phyloP scores from a whole-genome alignment of 1,139 yeast species.

The Magnusiomyces magnusii region DNA sequence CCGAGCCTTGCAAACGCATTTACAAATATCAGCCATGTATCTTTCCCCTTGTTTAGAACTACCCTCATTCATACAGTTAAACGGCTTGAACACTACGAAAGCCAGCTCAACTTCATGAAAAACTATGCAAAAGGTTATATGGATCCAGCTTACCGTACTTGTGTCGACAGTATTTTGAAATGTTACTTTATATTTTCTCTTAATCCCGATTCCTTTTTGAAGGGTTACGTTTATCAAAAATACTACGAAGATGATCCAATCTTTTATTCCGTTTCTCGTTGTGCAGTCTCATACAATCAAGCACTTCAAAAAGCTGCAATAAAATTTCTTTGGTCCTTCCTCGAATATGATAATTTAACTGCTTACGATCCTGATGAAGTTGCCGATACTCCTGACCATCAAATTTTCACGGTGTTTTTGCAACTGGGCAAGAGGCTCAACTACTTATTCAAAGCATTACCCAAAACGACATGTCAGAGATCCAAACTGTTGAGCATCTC shows the following conservation, averaged over 20 bases:
- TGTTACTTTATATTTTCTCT: slow-evolving; percentile 20
- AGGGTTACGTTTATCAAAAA: slow-evolving; percentile 18
- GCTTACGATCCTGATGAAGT: slow-evolving; percentile 5
- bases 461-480: slow-evolving; percentile 1
- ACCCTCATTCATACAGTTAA: slow-evolving; percentile 15
- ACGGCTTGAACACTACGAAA: slow-evolving; percentile 12
- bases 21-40: slow-evolving; percentile 5
- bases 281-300: slow-evolving; percentile 4
- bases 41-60: slow-evolving; percentile 9
- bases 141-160: neutral
- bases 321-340: slow-evolving; percentile 9
- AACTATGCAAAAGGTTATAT: slow-evolving; percentile 9
- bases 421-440: slow-evolving; percentile 12
- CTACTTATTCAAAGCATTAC: slow-evolving; percentile 3
- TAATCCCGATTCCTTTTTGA: slow-evolving; percentile 21
- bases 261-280: slow-evolving; percentile 5
- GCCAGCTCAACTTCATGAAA: slow-evolving; percentile 14
- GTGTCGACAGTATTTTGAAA: slow-evolving; percentile 10
- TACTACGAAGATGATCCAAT: slow-evolving; percentile 11
- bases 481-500: slow-evolving; percentile 25
- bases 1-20: slow-evolving; percentile 10
- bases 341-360: slow-evolving; percentile 6
- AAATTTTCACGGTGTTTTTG: slow-evolving; percentile 6
- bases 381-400: slow-evolving; percentile 1
- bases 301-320: slow-evolving; percentile 6